Conservation (phyloP, 2,329 filamentous ascomycete species). For the Curvularia eragrostidis region DNA sequence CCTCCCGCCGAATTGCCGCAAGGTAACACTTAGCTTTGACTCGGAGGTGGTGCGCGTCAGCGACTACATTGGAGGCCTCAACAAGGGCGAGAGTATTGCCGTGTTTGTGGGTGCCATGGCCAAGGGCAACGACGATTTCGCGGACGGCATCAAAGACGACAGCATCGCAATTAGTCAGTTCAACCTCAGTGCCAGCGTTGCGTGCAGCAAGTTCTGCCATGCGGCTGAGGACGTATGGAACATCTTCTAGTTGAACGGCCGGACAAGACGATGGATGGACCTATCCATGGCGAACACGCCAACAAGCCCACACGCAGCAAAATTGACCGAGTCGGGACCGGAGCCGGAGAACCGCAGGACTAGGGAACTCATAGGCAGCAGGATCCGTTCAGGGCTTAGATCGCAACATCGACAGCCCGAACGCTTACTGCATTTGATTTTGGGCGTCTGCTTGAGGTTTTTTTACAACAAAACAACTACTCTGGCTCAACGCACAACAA, state of each 20-base stretch:
- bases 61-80: constrained; percentile 84
- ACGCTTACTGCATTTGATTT: constrained; percentile 56
- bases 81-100: constrained; percentile 88
- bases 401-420: constrained; percentile 73
- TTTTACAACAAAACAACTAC: constrained; percentile 82
- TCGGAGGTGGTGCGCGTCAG: constrained; percentile 83
- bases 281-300: constrained; percentile 38
- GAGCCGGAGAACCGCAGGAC: constrained; percentile 27
- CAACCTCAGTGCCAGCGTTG: constrained; percentile 94
- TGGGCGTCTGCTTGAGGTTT: constrained; percentile 73
- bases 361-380: constrained; percentile 37
- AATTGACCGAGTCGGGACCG: constrained; percentile 24
- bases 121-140: constrained; percentile 94
- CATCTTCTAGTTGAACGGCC: constrained; percentile 69
- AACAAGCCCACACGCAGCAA: constrained; percentile 31
- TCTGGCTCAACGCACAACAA: constrained; percentile 79
- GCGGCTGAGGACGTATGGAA: constrained; percentile 96
- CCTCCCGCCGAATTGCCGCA: constrained; percentile 94
- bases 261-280: constrained; percentile 16
- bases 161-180: constrained; percentile 99
- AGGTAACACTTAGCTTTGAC: constrained; percentile 96
- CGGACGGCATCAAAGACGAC: constrained; percentile 92
- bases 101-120: constrained; percentile 99
- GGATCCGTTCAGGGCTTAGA: constrained; percentile 57
- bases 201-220: constrained; percentile 99